Percentiles rank a stretch among this genome's conserved stretches.
Conservation (phyloP, 306 rosid species). For the Geum urbanum region DNA sequence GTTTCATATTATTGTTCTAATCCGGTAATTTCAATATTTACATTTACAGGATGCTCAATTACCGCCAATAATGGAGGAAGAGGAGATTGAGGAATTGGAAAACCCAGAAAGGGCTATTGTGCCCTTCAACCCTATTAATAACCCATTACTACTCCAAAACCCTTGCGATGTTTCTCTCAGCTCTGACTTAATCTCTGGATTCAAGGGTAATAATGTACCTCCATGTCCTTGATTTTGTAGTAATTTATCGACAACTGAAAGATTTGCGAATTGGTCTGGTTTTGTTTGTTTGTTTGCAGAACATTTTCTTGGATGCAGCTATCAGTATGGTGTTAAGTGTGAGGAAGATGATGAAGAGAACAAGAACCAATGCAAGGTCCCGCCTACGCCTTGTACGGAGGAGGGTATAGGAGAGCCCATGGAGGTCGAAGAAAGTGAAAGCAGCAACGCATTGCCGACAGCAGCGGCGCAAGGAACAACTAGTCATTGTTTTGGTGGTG, state of each 20-base stretch:
- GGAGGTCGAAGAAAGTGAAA: conserved; percentile 44
- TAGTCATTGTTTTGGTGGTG: conserved; percentile 13
- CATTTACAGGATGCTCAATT: conserved; percentile 48
- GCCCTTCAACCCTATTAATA: conserved; percentile 49
- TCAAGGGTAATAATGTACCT: conserved; percentile 38
- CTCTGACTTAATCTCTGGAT: conserved; percentile 44
- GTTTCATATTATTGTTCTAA: background rate
- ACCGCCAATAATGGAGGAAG: conserved; percentile 70
- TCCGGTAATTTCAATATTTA: background rate
- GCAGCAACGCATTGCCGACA: background rate
- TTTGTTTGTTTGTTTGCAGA: conserved; percentile 28
- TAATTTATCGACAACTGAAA: background rate
- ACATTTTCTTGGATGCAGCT: conserved; percentile 30
- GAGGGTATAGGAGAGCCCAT: conserved; percentile 27
- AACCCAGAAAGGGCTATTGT: conserved; percentile 69
- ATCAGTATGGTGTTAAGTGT: conserved; percentile 4
- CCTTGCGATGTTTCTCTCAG: conserved; percentile 46
- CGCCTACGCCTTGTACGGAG: background rate
- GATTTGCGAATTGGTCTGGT: background rate
- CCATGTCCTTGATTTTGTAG: background rate
- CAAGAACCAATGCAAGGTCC: conserved; percentile 31
- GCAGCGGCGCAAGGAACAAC: conserved; percentile 13
- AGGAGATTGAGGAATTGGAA: conserved; percentile 33
- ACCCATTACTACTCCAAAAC: conserved; percentile 5
- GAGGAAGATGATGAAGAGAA: conserved; percentile 17